Evolutionary conservation across 495 filamentous ascomycete genomes (phyloP).

Genomic region (Daldinia loculata): DNA sequence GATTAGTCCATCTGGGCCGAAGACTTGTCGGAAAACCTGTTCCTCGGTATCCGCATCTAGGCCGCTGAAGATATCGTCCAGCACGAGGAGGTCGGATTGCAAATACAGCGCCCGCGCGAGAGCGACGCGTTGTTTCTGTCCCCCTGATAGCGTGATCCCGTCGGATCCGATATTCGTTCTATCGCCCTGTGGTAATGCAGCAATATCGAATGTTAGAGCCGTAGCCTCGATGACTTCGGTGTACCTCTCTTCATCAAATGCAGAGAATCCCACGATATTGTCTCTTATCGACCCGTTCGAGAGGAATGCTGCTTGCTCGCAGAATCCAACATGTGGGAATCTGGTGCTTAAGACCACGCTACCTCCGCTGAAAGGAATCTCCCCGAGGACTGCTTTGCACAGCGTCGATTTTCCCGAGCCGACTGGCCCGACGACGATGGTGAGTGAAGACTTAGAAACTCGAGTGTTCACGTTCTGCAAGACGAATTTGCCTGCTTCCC

Average conservation of each 20-base stretch:
- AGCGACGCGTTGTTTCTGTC: neutral
- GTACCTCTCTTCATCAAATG: constrained; percentile 45
- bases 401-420: constrained; percentile 62
- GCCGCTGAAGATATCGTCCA: constrained; percentile 69
- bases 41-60: constrained; percentile 69
- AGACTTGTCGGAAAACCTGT: constrained; percentile 65
- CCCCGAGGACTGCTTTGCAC: constrained; percentile 58
- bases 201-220: neutral
- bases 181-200: neutral
- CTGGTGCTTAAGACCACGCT: constrained; percentile 16
- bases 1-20: constrained; percentile 64
- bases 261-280: constrained; percentile 61
- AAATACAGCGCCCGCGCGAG: constrained; percentile 58
- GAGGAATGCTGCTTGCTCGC: constrained; percentile 55
- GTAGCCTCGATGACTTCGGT: neutral
- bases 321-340: constrained; percentile 37
- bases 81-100: constrained; percentile 60
- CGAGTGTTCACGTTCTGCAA: neutral
- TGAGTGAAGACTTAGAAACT: constrained; percentile 48
- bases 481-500: neutral
- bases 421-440: constrained; percentile 56
- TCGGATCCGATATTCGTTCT: neutral
- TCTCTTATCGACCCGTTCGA: constrained; percentile 67
- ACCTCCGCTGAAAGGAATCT: constrained; percentile 47
- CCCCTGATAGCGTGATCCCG: neutral